Evolutionary conservation across 352 stramenopile species (phyloP).

Genomic region (Pythium rishiriense): DNA sequence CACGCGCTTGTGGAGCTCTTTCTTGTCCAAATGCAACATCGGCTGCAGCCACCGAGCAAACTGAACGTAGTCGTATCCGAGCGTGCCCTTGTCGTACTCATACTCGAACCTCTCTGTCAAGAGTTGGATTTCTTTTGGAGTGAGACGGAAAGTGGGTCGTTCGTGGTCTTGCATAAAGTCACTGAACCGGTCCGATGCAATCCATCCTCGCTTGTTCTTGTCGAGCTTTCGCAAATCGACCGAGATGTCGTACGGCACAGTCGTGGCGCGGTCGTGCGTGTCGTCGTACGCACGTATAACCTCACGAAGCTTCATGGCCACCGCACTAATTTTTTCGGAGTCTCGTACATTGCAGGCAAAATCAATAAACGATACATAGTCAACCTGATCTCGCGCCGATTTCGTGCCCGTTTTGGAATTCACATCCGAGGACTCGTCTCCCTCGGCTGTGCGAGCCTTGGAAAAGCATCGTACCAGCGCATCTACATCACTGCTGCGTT

Average conservation of each 20-base stretch:
- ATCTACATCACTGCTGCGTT: slow-evolving; percentile 38
- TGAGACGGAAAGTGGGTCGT: slow-evolving; percentile 46
- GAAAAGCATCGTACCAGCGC: slow-evolving; percentile 40
- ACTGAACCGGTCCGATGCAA: slow-evolving; percentile 32
- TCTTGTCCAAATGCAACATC: slow-evolving; percentile 58
- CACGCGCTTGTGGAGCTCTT: slow-evolving; percentile 51
- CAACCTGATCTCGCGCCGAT: slow-evolving; percentile 26
- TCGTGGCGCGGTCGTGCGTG: slow-evolving; percentile 43
- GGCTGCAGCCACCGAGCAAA: slow-evolving; percentile 73
- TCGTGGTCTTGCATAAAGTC: slow-evolving; percentile 30
- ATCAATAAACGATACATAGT: slow-evolving; percentile 62
- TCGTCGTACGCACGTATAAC: slow-evolving; percentile 54
- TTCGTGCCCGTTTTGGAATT: slow-evolving; percentile 14
- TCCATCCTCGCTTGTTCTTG: slow-evolving; percentile 54
- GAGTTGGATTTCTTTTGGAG: slow-evolving; percentile 29
- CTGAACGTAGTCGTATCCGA: slow-evolving; percentile 70
- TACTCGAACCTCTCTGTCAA: slow-evolving; percentile 69
- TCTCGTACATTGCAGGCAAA: slow-evolving; percentile 70
- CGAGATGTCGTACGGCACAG: slow-evolving; percentile 44
- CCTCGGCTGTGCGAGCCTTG: slow-evolving; percentile 1
- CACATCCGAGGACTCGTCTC: slow-evolving; percentile 16
- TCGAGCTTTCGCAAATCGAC: slow-evolving; percentile 51
- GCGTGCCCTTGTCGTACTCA: slow-evolving; percentile 53
- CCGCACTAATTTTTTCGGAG: slow-evolving; percentile 57
- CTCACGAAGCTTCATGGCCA: slow-evolving; percentile 46